Evolutionary conservation across 495 filamentous ascomycete species (phyloP).

Genomic region (Penicillium waksmanii): DNA sequence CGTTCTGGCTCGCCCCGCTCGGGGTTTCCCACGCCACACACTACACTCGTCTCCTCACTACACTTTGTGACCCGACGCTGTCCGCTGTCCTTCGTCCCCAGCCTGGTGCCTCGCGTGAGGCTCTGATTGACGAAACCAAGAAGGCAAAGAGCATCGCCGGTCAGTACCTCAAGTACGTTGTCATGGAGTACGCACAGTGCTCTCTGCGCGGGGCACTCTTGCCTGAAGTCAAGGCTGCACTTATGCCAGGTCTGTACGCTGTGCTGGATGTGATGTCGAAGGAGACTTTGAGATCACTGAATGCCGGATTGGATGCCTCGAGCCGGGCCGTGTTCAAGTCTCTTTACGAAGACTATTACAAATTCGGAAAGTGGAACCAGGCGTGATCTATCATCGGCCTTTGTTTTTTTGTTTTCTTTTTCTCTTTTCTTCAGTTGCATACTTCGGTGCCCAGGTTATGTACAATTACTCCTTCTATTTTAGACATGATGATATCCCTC

Average conservation of each 20-base stretch:
- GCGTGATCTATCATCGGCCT: constrained; percentile 27
- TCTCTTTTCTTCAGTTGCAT: constrained; percentile 11
- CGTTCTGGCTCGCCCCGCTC: constrained; percentile 52
- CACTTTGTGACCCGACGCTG: constrained; percentile 77
- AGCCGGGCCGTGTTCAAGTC: constrained; percentile 72
- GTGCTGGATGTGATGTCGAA: constrained; percentile 68
- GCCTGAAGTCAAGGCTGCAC: constrained; percentile 65
- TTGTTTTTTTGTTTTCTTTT: neutral
- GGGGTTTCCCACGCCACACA: constrained; percentile 58
- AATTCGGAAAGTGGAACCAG: constrained; percentile 73
- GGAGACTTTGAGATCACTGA: constrained; percentile 67
- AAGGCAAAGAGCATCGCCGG: constrained; percentile 76
- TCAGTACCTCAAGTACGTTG: constrained; percentile 70
- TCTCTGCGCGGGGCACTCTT: constrained; percentile 60
- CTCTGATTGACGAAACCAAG: constrained; percentile 74
- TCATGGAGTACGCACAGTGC: constrained; percentile 71
- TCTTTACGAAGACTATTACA: constrained; percentile 69
- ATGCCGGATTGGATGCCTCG: constrained; percentile 67
- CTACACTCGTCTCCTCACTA: constrained; percentile 72
- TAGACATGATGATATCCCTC: constrained; percentile 38
- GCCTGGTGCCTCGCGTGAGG: constrained; percentile 37
- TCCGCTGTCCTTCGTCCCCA: constrained; percentile 65
- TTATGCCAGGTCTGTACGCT: constrained; percentile 73
- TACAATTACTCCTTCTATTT: constrained; percentile 24
- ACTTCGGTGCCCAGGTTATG: constrained; percentile 14